Evolutionary conservation across 1,284 basidiomycete genomes (phyloP).

Genomic region (Pyrrhoderma lamaoense): DNA sequence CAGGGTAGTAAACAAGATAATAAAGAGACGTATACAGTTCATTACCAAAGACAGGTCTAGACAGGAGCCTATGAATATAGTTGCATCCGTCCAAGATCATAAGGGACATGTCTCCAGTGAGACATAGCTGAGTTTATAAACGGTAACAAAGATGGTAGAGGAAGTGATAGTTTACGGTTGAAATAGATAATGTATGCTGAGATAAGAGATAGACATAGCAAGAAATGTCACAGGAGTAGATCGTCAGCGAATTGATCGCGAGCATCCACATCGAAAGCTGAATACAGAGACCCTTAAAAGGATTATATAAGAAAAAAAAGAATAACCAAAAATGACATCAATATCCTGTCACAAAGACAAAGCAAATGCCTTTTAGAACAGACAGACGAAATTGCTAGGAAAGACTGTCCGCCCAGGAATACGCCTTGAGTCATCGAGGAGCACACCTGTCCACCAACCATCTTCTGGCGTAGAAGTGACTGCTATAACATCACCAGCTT

Average conservation of each 20-base stretch:
- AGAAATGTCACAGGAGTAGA: too few relatives aligned
- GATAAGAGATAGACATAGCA: too few relatives aligned
- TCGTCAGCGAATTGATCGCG: too few relatives aligned
- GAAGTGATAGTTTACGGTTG: too few relatives aligned
- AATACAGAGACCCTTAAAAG: not conserved
- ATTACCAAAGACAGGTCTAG: not conserved
- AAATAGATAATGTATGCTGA: too few relatives aligned
- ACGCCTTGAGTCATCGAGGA: conserved; percentile 80
- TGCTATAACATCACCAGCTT: conserved; percentile 86
- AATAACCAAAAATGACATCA: not conserved
- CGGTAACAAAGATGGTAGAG: too few relatives aligned
- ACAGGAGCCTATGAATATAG: too few relatives aligned
- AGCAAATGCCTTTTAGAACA: conserved; percentile 49
- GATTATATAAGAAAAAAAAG: not conserved
- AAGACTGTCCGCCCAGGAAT: conserved; percentile 78
- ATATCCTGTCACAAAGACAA: not conserved
- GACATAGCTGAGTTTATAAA: too few relatives aligned
- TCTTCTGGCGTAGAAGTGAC: conserved; percentile 89
- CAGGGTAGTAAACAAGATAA: too few relatives aligned
- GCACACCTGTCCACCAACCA: conserved; percentile 88
- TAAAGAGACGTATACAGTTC: not conserved
- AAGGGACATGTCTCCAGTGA: too few relatives aligned
- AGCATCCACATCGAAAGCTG: too few relatives aligned
- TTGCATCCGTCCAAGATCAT: too few relatives aligned
- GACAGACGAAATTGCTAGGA: conserved; percentile 86